These are phyloP conservation scores for Lachancea waltii DNA, from an alignment of 805 yeast genomes.

Conservation along the genomic window DNA sequence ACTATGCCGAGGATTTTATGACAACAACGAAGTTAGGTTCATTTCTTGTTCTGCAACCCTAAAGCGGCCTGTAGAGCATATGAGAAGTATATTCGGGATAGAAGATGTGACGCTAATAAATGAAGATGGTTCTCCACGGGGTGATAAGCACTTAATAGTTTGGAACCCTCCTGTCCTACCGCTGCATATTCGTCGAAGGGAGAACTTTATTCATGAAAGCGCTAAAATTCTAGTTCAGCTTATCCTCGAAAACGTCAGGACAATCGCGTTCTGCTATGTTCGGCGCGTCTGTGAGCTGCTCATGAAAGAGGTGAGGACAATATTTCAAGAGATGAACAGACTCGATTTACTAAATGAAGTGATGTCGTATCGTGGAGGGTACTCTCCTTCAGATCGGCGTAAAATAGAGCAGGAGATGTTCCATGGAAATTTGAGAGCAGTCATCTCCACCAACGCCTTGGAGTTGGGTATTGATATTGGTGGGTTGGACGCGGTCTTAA, in stretches of 20 bases:
- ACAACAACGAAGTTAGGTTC: slow-evolving; percentile 49
- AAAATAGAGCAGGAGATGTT: slow-evolving; percentile 88
- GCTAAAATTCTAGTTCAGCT: slow-evolving; percentile 67
- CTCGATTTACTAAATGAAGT: slow-evolving; percentile 51
- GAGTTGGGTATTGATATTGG: slow-evolving; percentile 96
- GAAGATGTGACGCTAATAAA: slow-evolving; percentile 49
- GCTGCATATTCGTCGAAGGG: slow-evolving; percentile 50
- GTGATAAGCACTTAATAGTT: slow-evolving; percentile 64
- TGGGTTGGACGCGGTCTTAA: slow-evolving; percentile 80
- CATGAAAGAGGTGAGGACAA: slow-evolving; percentile 73
- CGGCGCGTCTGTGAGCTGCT: slow-evolving; percentile 80
- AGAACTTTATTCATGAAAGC: slow-evolving; percentile 65
- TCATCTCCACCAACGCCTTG: slow-evolving; percentile 90
- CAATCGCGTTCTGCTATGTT: slow-evolving; percentile 86
- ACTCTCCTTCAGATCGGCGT: slow-evolving; percentile 78
- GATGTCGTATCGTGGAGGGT: slow-evolving; percentile 95
- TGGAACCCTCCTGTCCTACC: slow-evolving; percentile 82
- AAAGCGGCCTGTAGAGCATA: slow-evolving; percentile 63
- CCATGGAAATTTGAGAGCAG: slow-evolving; percentile 74
- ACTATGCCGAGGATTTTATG: slow-evolving; percentile 32
- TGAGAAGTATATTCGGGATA: slow-evolving; percentile 68
- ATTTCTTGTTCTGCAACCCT: slow-evolving; percentile 95
- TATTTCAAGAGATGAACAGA: slow-evolving; percentile 40
- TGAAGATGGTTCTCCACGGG: slow-evolving; percentile 86
- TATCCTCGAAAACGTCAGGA: slow-evolving; percentile 57